Conservation (phyloP, 768 basidiomycete species). For the Lactifluus hygrophoroides region DNA sequence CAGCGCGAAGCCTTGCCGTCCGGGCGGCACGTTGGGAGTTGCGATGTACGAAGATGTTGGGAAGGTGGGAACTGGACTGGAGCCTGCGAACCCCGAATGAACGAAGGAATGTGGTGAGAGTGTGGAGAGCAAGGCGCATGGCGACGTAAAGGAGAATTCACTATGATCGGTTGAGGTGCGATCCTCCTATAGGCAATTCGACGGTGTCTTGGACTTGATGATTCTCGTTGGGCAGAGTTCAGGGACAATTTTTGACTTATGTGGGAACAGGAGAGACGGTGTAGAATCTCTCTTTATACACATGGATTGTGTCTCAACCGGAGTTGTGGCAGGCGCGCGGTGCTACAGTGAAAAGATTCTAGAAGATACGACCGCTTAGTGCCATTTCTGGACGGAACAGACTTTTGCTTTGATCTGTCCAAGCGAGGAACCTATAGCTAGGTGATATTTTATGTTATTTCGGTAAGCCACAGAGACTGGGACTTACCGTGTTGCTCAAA, state of each 20-base stretch:
- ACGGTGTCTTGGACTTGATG: not conserved
- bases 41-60: constrained; percentile 6
- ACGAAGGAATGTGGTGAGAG: not conserved
- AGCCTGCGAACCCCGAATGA: constrained; percentile 3
- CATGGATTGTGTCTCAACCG: not conserved
- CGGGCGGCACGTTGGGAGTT: constrained; percentile 4
- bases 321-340: not conserved
- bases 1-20: constrained; percentile 3
- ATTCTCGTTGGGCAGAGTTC: not conserved
- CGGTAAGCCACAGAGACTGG: too few species aligned
- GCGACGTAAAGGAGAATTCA: not conserved
- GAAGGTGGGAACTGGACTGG: constrained; percentile 6
- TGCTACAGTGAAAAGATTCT: not conserved
- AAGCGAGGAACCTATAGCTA: not conserved
- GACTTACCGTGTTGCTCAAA: too few species aligned
- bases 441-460: not conserved
- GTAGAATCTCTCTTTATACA: not conserved
- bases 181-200: not conserved
- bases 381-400: not conserved
- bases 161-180: not conserved
- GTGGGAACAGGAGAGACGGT: not conserved
- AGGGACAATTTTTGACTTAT: not conserved
- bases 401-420: not conserved
- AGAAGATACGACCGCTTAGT: not conserved
- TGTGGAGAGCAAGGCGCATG: constrained; percentile 7